A percentile compares a stretch with the other conserved stretches of the same genome.
These are phyloP conservation scores for Yamadazyma kanchanaburiensis DNA, from an alignment of 1,139 yeast genomes.

Conservation along the genomic window DNA sequence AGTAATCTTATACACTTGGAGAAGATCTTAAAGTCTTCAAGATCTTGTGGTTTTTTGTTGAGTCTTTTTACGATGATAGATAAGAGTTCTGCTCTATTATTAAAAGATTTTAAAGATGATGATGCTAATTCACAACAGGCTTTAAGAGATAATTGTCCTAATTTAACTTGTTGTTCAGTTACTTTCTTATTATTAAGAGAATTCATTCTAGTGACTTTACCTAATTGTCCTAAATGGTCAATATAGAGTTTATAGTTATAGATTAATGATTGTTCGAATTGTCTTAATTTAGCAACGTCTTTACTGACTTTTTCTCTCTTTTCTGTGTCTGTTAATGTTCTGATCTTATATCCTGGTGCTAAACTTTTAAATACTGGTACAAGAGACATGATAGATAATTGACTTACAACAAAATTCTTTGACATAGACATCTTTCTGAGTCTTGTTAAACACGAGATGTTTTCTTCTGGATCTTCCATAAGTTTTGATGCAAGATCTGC, in stretches of 20 bases:
- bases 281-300: constrained; percentile 74
- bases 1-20: constrained; percentile 60
- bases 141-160: constrained; percentile 61
- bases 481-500: constrained; percentile 77
- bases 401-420: constrained; percentile 64
- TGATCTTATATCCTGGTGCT: constrained; percentile 83
- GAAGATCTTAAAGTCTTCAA: constrained; percentile 48
- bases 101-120: constrained; percentile 71
- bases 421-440: constrained; percentile 71
- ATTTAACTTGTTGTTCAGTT: constrained; percentile 32
- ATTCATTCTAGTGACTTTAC: constrained; percentile 38
- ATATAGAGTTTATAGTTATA: constrained; percentile 69
- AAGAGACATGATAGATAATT: constrained; percentile 72
- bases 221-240: constrained; percentile 44
- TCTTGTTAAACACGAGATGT: constrained; percentile 62
- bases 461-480: constrained; percentile 89
- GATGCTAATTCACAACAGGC: constrained; percentile 77
- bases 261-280: constrained; percentile 76
- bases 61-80: constrained; percentile 64
- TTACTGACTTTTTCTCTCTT: constrained; percentile 76
- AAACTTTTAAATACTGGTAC: constrained; percentile 82
- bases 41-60: constrained; percentile 50
- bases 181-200: constrained; percentile 39
- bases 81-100: constrained; percentile 71
- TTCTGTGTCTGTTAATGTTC: constrained; percentile 79